Evolutionary conservation across 768 basidiomycete species (phyloP).

Genomic region (Tubosaeta sp.): DNA sequence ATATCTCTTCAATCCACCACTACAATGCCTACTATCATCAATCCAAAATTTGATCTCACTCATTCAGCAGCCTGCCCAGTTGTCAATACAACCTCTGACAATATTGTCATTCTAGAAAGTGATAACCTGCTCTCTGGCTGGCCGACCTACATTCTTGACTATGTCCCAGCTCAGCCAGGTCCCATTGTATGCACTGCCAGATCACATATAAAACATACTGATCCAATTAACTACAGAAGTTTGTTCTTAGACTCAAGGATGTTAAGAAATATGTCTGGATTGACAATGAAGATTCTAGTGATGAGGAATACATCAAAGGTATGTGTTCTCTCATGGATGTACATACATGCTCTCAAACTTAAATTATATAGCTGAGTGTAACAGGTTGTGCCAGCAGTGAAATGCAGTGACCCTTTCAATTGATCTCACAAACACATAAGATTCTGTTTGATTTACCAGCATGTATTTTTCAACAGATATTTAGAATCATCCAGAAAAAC

Average conservation of each 20-base stretch:
- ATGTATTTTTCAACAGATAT: no score
- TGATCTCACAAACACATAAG: no score
- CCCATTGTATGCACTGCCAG: not conserved
- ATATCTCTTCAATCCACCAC: not conserved
- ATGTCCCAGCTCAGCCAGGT: not conserved
- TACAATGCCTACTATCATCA: not conserved
- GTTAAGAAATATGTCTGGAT: not conserved
- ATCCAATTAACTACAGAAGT: not conserved
- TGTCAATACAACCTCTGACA: not conserved
- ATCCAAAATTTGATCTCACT: not conserved
- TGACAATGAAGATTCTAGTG: not conserved
- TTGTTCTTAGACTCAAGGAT: not conserved
- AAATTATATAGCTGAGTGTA: not conserved
- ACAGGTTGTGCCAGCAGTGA: not conserved
- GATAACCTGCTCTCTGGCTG: not conserved
- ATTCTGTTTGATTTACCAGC: no score
- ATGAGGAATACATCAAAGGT: not conserved
- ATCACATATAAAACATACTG: no score
- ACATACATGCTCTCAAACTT: not conserved
- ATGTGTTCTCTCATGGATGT: not conserved
- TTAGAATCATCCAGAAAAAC: no score
- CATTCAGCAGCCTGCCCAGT: not conserved
- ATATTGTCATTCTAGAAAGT: not conserved
- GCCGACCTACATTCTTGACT: not conserved
- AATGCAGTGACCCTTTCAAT: no score